Base-by-base conservation (phyloP, 345 rosid species). In the Ceriops zippeliana region DNA sequence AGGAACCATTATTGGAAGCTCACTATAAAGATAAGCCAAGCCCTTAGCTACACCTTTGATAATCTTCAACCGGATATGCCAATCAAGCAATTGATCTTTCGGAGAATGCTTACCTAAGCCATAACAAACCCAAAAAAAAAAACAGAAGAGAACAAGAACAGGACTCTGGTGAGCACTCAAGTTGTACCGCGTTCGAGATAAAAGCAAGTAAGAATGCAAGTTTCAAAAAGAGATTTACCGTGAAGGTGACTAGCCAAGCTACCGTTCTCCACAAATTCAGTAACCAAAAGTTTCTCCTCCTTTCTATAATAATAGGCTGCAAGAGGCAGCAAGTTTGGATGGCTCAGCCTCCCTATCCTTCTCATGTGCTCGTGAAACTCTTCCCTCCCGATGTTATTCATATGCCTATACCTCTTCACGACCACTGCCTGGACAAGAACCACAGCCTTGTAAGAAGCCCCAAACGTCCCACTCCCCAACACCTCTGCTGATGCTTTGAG, bases 401-500 rank as follows among this genome's bases (percentile, higher is more conserved):
- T 90, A 62, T 86, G 87, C 72, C 86, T 83, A 61, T 88, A 90
- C 84, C 91, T 83, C 86, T 90, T 90, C 61, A 88, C 96, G 52
- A 90, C 96, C 58, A 85, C n/a, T 2, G 80, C 61, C 46, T 64
- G 67, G 4, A 81, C 86, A 1, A 47, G 54, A 58, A 38, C 32
- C 32, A 85, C 80, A 5, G 96, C 88, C 70, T 90, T 90, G 57
- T 86, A 90, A 1, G 96, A 90, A 67, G 91, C 82, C 27, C 96
- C 93, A 61, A 86, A 90, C 32, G 87, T 86, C 57, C 93, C 96
- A 69, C 96, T 90, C 42, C 96, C 96, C 70, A 90, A 71, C 38
- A 90, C 91, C 72, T 90, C 91, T 7, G 96, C 96, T 1, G 96
- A 86, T 1, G 91, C 87, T 75, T 70, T 84, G 4, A 90, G 77